A percentile compares a stretch with the other conserved stretches of the same genome.
Conservation (phyloP, 768 basidiomycete genomes). For the Boletus rubropictus region DNA sequence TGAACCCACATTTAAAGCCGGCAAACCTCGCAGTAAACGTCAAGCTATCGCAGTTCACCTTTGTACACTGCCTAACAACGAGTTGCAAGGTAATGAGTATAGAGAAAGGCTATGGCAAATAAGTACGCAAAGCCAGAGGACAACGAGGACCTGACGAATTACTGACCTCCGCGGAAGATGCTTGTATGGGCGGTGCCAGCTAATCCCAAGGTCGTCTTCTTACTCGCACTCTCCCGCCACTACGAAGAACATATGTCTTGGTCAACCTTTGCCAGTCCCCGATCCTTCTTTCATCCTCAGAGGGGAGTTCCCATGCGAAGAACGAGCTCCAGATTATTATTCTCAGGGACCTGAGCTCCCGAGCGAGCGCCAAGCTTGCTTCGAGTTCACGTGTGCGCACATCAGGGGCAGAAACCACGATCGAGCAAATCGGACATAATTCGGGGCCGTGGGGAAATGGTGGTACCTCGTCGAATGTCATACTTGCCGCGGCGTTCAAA, state of each 20-base stretch:
- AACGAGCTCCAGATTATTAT: conserved; percentile 51
- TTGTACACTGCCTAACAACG: background rate
- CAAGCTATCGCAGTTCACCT: background rate
- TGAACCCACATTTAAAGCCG: too few relatives aligned
- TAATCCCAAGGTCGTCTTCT: conserved; percentile 38
- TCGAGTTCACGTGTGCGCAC: conserved; percentile 43
- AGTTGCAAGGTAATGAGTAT: background rate
- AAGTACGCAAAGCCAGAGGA: background rate
- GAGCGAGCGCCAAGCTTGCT: conserved; percentile 43
- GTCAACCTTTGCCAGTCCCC: conserved; percentile 30
- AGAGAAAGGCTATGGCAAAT: background rate
- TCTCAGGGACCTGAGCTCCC: conserved; percentile 38
- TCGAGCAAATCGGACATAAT: conserved; percentile 34
- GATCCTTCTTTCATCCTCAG: conserved; percentile 13
- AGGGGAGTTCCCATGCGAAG: conserved; percentile 26
- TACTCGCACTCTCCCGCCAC: conserved; percentile 38
- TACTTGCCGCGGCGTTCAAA: background rate
- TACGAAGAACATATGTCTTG: conserved; percentile 38
- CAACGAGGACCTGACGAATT: background rate
- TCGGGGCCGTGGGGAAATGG: conserved; percentile 31
- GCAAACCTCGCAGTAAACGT: background rate
- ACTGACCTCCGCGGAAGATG: background rate
- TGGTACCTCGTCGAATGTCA: conserved; percentile 10
- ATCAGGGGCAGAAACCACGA: conserved; percentile 18
- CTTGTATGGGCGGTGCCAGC: background rate